Conservation (phyloP, 208 protist species). For the Crithidia sp. region DNA sequence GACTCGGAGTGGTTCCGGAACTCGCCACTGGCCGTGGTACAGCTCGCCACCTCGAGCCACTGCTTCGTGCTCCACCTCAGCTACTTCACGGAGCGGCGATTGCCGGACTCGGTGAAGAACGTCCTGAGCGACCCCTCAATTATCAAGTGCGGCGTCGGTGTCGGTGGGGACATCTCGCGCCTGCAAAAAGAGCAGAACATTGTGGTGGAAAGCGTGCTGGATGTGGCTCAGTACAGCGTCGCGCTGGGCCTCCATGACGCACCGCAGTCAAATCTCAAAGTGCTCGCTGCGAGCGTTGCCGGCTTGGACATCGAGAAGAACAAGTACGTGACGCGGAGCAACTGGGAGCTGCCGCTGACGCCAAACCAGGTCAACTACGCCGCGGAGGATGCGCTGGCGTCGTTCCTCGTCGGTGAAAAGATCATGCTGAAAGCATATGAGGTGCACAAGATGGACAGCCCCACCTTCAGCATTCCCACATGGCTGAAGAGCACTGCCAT, state of each 20-base stretch:
- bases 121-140: slow-evolving; percentile 35
- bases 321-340: slow-evolving; percentile 45
- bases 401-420: slow-evolving; percentile 36
- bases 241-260: slow-evolving; percentile 24
- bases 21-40: slow-evolving; percentile 50
- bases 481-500: slow-evolving; percentile 27
- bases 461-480: slow-evolving; percentile 9
- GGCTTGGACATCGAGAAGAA: slow-evolving; percentile 43
- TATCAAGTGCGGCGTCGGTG: slow-evolving; percentile 62
- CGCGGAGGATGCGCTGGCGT: slow-evolving; percentile 65
- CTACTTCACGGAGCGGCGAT: slow-evolving; percentile 37
- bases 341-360: slow-evolving; percentile 61
- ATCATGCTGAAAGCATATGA: slow-evolving; percentile 32
- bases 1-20: slow-evolving; percentile 67
- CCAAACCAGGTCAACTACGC: slow-evolving; percentile 40
- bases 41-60: slow-evolving; percentile 57
- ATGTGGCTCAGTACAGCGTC: slow-evolving; percentile 44
- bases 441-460: not conserved
- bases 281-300: slow-evolving; percentile 28
- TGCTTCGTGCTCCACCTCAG: slow-evolving; percentile 72
- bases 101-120: slow-evolving; percentile 34
- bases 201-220: slow-evolving; percentile 33
- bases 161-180: slow-evolving; percentile 43
- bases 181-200: slow-evolving; percentile 42
- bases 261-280: slow-evolving; percentile 34